Conservation (phyloP, 352 stramenopile species). For the Hyaloperonospora brassicae region DNA sequence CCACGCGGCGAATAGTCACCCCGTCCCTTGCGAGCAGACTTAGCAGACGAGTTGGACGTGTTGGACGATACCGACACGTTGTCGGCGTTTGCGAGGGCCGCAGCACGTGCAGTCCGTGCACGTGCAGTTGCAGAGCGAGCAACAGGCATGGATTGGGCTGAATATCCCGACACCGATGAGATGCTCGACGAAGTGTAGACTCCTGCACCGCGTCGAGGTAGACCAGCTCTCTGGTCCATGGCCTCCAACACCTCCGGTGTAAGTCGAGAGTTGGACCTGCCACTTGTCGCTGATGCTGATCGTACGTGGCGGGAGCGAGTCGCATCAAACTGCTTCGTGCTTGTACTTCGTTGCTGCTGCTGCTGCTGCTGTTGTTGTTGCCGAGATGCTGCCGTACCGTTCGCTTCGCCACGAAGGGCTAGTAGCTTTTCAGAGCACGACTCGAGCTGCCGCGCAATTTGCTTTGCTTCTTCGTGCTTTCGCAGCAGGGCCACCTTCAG, state of each 20-base stretch:
- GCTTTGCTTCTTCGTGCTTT: slow-evolving; percentile 75
- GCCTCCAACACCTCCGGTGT: slow-evolving; percentile 51
- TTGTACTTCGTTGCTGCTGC: slow-evolving; percentile 4
- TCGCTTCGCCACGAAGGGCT: slow-evolving; percentile 24
- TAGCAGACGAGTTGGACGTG: slow-evolving; percentile 42
- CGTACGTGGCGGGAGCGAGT: slow-evolving; percentile 7
- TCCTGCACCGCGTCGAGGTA: slow-evolving; percentile 35
- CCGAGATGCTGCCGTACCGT: not conserved
- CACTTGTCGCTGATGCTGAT: slow-evolving; percentile 14
- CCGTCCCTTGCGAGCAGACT: slow-evolving; percentile 17
- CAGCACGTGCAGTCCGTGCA: slow-evolving; percentile 29
- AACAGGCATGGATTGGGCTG: slow-evolving; percentile 31
- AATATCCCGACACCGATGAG: slow-evolving; percentile 59
- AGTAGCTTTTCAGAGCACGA: slow-evolving; percentile 44
- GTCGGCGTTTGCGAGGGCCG: slow-evolving; percentile 27
- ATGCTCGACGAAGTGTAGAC: slow-evolving; percentile 57
- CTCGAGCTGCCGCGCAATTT: slow-evolving; percentile 51
- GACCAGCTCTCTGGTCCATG: slow-evolving; percentile 45
- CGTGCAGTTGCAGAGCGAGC: slow-evolving; percentile 22
- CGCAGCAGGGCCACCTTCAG: slow-evolving; percentile 55
- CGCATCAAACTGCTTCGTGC: slow-evolving; percentile 12
- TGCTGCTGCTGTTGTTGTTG: slow-evolving; percentile 13
- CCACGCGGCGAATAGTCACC: slow-evolving; percentile 27
- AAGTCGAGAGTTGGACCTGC: slow-evolving; percentile 34
- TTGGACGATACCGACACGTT: slow-evolving; percentile 54